phyloP scores from a whole-genome alignment of 192 early-diverging fungal species.

The Entomortierella lignicola region DNA sequence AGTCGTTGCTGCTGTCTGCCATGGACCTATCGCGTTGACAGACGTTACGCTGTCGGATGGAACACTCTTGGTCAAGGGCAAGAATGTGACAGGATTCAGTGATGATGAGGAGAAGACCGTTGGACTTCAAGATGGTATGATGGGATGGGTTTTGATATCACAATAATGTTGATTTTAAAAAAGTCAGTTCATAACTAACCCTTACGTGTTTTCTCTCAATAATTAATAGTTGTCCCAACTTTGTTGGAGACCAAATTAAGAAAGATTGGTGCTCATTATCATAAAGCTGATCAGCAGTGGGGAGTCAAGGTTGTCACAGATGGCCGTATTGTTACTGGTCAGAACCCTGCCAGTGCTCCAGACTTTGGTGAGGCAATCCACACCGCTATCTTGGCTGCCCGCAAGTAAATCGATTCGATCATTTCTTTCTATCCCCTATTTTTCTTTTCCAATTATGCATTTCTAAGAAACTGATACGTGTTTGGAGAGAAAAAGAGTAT shows the following conservation, averaged over 20 bases:
- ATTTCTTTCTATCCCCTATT: too few relatives aligned
- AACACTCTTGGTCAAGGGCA: constrained; percentile 68
- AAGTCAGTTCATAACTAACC: constrained; percentile 38
- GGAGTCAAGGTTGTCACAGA: constrained; percentile 64
- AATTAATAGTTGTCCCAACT: constrained; percentile 20
- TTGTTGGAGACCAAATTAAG: constrained; percentile 46
- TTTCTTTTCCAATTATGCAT: neutral
- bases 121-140: constrained; percentile 39
- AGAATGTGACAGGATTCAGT: constrained; percentile 78
- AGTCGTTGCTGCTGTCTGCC: constrained; percentile 66
- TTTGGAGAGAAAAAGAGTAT: neutral
- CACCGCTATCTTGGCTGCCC: constrained; percentile 26
- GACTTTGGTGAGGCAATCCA: constrained; percentile 48
- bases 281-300: constrained; percentile 63
- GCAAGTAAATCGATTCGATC: too few relatives aligned
- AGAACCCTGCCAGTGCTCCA: constrained; percentile 73
- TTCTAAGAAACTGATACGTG: neutral
- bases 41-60: constrained; percentile 70
- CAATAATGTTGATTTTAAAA: too few relatives aligned
- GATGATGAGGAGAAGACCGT: constrained; percentile 72
- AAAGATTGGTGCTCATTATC: constrained; percentile 66
- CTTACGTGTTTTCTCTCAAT: constrained; percentile 15
- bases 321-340: constrained; percentile 76
- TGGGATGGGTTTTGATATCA: constrained; percentile 46
- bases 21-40: constrained; percentile 77